Percentiles rank a stretch among this genome's conserved stretches.
Conservation (phyloP, 495 filamentous ascomycete genomes). For the Aspergillus ellipticus region DNA sequence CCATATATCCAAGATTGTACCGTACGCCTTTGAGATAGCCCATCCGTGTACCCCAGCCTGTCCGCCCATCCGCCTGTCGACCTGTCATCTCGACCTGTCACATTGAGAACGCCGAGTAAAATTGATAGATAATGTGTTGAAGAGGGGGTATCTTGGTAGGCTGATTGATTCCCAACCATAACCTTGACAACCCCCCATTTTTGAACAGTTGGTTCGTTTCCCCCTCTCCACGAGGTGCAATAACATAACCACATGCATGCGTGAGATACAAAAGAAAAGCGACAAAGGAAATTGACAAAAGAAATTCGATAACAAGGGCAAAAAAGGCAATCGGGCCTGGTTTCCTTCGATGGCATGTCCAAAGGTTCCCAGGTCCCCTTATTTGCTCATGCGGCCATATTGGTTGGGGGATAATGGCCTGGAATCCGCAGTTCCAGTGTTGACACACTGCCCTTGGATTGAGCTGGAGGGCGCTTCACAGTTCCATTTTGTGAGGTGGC, state of each 20-base stretch:
- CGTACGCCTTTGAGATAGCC: background rate
- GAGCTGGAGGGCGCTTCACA: constrained; percentile 12
- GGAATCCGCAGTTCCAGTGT: constrained; percentile 37
- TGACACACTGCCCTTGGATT: constrained; percentile 29
- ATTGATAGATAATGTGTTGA: background rate
- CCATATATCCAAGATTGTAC: background rate
- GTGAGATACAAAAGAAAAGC: constrained; percentile 1
- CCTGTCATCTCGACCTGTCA: background rate
- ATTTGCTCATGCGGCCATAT: constrained; percentile 25
- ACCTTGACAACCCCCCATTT: background rate
- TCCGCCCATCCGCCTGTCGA: background rate
- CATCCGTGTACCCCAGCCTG: background rate
- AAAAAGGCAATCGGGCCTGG: background rate
- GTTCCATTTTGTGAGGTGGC: background rate
- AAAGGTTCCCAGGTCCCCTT: background rate
- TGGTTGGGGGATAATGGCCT: constrained; percentile 34
- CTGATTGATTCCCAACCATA: background rate
- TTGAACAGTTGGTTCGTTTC: background rate
- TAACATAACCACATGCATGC: background rate
- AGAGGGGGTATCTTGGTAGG: background rate
- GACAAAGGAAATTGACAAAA: background rate
- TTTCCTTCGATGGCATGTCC: background rate
- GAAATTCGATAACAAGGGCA: constrained; percentile 1
- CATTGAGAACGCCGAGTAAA: background rate
- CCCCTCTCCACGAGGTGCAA: background rate